Conservation (phyloP, 257 asterid species). For the Salvia hispanica region DNA sequence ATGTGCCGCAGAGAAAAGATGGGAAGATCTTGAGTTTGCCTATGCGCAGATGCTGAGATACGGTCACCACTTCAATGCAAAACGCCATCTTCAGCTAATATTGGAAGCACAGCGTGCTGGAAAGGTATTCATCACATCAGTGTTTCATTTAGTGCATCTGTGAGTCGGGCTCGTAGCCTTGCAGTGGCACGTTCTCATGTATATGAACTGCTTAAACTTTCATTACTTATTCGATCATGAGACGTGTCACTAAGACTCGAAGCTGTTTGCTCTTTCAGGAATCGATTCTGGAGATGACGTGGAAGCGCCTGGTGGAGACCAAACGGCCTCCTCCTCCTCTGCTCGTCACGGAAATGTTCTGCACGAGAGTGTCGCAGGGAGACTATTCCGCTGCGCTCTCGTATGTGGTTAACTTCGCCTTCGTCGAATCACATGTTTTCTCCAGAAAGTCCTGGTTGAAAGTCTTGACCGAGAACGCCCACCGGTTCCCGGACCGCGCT, state of each 20-base stretch:
- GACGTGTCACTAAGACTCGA: neutral
- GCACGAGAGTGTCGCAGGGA: conserved; percentile 59
- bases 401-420: conserved; percentile 46
- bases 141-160: too few relatives aligned
- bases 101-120: conserved; percentile 74
- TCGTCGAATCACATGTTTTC: conserved; percentile 49
- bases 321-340: conserved; percentile 58
- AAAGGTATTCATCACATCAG: conserved; percentile 54
- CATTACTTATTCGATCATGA: too few relatives aligned
- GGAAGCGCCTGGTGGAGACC: conserved; percentile 64
- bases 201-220: neutral
- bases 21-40: conserved; percentile 84
- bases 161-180: too few relatives aligned
- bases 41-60: conserved; percentile 67
- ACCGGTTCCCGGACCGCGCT: conserved; percentile 42
- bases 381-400: conserved; percentile 55
- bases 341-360: conserved; percentile 62
- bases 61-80: conserved; percentile 76
- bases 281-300: conserved; percentile 61
- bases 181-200: neutral
- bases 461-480: conserved; percentile 48
- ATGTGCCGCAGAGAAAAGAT: conserved; percentile 54
- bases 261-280: conserved; percentile 42
- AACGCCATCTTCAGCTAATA: conserved; percentile 73
- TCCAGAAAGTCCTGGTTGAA: conserved; percentile 73